Evolutionary conservation across 768 basidiomycete genomes (phyloP).

Genomic region (Daedaleopsis nitida): DNA sequence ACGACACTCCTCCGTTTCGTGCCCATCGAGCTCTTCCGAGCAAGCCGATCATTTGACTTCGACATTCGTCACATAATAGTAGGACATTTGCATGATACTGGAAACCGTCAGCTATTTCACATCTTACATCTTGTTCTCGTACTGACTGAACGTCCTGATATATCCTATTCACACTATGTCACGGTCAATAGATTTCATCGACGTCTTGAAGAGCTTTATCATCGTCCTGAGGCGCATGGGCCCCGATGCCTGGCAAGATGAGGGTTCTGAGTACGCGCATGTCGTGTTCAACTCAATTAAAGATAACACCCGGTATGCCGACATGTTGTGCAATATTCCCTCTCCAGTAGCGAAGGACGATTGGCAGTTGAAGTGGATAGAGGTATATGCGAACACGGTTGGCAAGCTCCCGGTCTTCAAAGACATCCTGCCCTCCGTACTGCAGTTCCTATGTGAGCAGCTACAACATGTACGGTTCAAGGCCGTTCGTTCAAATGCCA

Average conservation of each 20-base stretch:
- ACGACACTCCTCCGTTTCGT: constrained; percentile 51
- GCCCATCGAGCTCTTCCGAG: constrained; percentile 44
- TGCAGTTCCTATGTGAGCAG: constrained; percentile 78
- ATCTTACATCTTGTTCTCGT: background rate
- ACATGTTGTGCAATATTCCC: constrained; percentile 42
- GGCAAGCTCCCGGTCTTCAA: constrained; percentile 21
- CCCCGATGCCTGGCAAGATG: constrained; percentile 65
- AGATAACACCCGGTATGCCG: constrained; percentile 64
- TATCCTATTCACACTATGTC: constrained; percentile 5
- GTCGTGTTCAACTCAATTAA: constrained; percentile 82
- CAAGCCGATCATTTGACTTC: constrained; percentile 36
- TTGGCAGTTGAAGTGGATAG: constrained; percentile 29
- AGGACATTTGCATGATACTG: constrained; percentile 61
- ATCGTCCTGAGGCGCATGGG: constrained; percentile 61
- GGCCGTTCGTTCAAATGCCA: constrained; percentile 57
- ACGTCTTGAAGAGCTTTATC: constrained; percentile 59
- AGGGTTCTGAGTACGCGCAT: constrained; percentile 72
- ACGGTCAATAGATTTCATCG: constrained; percentile 51
- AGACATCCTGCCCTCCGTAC: constrained; percentile 70
- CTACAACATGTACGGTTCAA: constrained; percentile 77
- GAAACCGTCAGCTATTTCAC: constrained; percentile 50
- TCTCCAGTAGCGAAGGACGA: constrained; percentile 31
- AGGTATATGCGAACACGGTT: constrained; percentile 26
- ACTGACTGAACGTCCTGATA: constrained; percentile 8
- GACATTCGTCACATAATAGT: constrained; percentile 58